Conservation (phyloP, 2,329 filamentous ascomycete genomes). For the Monosporascus ibericus region DNA sequence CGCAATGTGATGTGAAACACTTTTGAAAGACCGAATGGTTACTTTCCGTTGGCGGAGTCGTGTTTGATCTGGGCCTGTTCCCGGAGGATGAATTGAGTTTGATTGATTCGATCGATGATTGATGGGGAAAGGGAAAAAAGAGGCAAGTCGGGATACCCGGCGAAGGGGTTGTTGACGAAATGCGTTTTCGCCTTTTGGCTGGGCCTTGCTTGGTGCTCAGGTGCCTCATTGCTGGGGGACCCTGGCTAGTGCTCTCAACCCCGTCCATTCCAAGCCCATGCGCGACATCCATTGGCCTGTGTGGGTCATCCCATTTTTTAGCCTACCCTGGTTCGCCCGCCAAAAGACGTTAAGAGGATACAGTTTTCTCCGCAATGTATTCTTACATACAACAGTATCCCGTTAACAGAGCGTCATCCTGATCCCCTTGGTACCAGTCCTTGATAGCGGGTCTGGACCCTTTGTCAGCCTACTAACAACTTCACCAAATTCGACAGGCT, state of each 20-base stretch:
- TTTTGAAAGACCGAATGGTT: no score
- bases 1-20: no score
- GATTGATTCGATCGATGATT: not conserved
- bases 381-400: no score
- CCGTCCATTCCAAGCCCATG: not conserved
- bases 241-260: no score
- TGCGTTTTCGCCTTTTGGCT: not conserved
- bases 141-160: not conserved
- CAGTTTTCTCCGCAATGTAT: not conserved
- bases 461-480: not conserved
- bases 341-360: not conserved
- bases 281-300: not conserved
- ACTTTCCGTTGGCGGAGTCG: no score
- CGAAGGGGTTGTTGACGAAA: not conserved
- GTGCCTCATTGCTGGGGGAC: not conserved
- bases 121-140: not conserved
- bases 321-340: not conserved
- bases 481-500: constrained; percentile 12
- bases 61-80: no score
- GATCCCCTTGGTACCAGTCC: not conserved
- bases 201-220: not conserved
- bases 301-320: not conserved
- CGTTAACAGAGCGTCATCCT: not conserved
- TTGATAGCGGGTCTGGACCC: not conserved
- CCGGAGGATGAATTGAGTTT: not conserved